Conservation (phyloP, 1,284 basidiomycete genomes). For the Rhodotorula sp. region DNA sequence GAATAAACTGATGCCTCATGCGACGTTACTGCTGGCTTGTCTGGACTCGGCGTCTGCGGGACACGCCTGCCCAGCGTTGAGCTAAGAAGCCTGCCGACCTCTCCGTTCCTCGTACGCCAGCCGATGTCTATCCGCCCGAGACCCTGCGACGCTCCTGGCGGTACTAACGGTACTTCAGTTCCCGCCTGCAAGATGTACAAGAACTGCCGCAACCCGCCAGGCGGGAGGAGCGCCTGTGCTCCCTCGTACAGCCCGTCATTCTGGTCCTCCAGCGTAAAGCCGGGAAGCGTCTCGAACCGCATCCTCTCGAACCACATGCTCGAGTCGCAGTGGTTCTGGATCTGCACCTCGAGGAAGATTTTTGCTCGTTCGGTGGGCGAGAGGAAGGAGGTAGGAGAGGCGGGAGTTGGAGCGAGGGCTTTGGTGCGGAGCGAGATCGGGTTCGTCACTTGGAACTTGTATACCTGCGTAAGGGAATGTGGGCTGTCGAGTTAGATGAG, state of each 20-base stretch:
- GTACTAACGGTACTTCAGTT: neutral
- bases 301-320: conserved; percentile 42
- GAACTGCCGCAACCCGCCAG: conserved; percentile 46
- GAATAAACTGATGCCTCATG: neutral
- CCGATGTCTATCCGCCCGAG: conserved; percentile 41
- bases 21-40: neutral
- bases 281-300: conserved; percentile 32
- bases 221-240: conserved; percentile 28
- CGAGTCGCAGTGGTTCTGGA: conserved; percentile 43
- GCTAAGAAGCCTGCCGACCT: conserved; percentile 40
- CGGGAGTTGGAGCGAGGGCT: conserved; percentile 41
- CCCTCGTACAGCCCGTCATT: conserved; percentile 5
- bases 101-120: conserved; percentile 45
- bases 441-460: conserved; percentile 43
- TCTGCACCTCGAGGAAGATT: conserved; percentile 47
- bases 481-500: neutral
- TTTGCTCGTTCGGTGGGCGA: conserved; percentile 30
- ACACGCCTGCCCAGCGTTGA: conserved; percentile 35
- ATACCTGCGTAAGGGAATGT: conserved; percentile 15
- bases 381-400: conserved; percentile 32
- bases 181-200: conserved; percentile 39
- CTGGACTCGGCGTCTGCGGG: conserved; percentile 4
- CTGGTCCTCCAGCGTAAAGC: conserved; percentile 34
- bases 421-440: conserved; percentile 48
- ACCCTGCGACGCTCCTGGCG: conserved; percentile 12